Percentiles rank a stretch among this genome's conserved stretches.
Evolutionary conservation across 495 filamentous ascomycete genomes (phyloP).

Genomic region (Podospora pseudoanserina): DNA sequence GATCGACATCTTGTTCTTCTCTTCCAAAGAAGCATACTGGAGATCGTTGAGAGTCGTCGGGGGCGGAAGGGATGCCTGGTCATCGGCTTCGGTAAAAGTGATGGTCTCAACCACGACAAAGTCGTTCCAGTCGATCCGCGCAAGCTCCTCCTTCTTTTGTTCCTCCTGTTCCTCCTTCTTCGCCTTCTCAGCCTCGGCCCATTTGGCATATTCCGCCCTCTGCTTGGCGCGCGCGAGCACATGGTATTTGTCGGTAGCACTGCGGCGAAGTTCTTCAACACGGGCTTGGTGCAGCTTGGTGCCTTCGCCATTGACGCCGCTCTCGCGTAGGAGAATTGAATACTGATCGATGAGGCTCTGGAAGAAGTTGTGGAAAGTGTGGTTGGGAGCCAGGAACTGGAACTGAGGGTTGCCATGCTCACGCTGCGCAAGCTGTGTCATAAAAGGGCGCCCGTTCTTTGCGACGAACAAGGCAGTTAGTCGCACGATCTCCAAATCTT

Average conservation of each 20-base stretch:
- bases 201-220: constrained; percentile 81
- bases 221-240: constrained; percentile 76
- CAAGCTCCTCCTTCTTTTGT: constrained; percentile 77
- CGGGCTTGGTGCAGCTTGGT: constrained; percentile 65
- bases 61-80: constrained; percentile 78
- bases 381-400: constrained; percentile 92
- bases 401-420: constrained; percentile 94
- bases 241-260: constrained; percentile 73
- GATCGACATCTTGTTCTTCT: constrained; percentile 86
- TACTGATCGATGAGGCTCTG: constrained; percentile 90
- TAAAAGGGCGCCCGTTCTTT: constrained; percentile 82
- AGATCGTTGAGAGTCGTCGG: constrained; percentile 86
- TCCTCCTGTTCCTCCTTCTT: constrained; percentile 87
- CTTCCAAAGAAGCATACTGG: constrained; percentile 88
- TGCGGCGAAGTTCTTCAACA: constrained; percentile 69
- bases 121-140: constrained; percentile 96
- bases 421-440: constrained; percentile 81
- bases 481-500: constrained; percentile 89
- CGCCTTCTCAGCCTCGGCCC: constrained; percentile 78
- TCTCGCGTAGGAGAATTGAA: constrained; percentile 69
- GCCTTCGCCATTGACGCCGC: constrained; percentile 64
- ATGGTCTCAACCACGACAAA: constrained; percentile 96
- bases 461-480: constrained; percentile 89
- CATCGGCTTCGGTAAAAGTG: constrained; percentile 85
- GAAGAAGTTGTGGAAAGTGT: constrained; percentile 94